A percentile compares a stretch with the other conserved stretches of the same genome.
Conservation (phyloP, 331 rosid genomes). For the Quercus phellos region DNA sequence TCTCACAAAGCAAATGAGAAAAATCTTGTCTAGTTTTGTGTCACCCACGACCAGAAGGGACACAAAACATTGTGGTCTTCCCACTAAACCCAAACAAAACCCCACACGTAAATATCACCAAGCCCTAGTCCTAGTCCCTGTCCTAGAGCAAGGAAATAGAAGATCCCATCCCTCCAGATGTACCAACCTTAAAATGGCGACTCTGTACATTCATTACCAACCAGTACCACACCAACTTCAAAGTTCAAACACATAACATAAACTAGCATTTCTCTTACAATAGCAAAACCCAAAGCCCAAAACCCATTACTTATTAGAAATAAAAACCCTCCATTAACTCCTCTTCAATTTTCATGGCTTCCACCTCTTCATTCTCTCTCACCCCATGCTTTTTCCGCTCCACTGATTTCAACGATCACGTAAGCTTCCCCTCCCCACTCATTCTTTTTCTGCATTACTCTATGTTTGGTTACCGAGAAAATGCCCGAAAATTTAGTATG, state of each 20-base stretch:
- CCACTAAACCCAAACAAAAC: too few species aligned
- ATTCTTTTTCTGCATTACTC: neutral
- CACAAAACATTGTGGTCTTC: too few species aligned
- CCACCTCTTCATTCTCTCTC: slow-evolving; percentile 28
- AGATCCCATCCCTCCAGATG: neutral
- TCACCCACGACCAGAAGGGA: too few species aligned
- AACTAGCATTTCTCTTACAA: neutral
- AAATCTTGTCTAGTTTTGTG: too few species aligned
- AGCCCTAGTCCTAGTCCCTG: neutral
- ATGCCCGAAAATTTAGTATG: neutral
- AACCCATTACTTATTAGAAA: neutral
- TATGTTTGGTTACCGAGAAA: too few species aligned
- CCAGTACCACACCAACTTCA: neutral
- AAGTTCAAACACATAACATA: neutral
- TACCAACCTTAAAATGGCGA: neutral
- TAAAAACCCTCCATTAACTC: slow-evolving; percentile 18
- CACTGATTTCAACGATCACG: slow-evolving; percentile 28
- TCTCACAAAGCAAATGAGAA: too few species aligned
- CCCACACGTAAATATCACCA: too few species aligned
- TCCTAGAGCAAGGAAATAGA: too few species aligned
- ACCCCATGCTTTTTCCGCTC: slow-evolving; percentile 19
- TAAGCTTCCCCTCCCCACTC: slow-evolving; percentile 6
- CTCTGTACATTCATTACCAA: neutral
- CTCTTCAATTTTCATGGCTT: slow-evolving; percentile 30
- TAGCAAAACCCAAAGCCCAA: neutral